phyloP scores from a whole-genome alignment of 1,284 basidiomycete genomes.

The Microbotryum violaceum region DNA sequence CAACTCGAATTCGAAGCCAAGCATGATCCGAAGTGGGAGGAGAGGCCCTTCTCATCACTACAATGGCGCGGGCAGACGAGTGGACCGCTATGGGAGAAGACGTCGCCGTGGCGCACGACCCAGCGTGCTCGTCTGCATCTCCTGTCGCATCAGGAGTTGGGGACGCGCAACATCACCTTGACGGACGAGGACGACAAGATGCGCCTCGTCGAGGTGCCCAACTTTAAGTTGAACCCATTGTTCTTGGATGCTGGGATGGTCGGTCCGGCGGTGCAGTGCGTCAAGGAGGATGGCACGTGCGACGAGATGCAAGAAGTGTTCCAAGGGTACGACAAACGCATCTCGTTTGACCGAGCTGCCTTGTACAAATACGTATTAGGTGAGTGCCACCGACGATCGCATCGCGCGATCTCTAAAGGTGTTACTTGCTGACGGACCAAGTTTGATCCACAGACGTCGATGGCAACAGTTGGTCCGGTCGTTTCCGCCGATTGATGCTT shows the following conservation, averaged over 20 bases:
- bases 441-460: slow-evolving; percentile 40
- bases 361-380: slow-evolving; percentile 33
- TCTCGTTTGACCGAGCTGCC: slow-evolving; percentile 29
- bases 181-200: slow-evolving; percentile 27
- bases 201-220: slow-evolving; percentile 21
- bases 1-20: slow-evolving; percentile 31
- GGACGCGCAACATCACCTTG: slow-evolving; percentile 23
- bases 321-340: slow-evolving; percentile 32
- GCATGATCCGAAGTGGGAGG: slow-evolving; percentile 31
- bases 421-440: neutral
- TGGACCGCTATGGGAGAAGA: slow-evolving; percentile 29
- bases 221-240: slow-evolving; percentile 29
- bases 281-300: slow-evolving; percentile 33
- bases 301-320: slow-evolving; percentile 30
- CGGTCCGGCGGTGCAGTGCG: slow-evolving; percentile 35
- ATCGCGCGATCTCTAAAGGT: too few species aligned
- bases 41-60: slow-evolving; percentile 27
- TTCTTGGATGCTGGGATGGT: slow-evolving; percentile 36
- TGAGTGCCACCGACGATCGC: neutral
- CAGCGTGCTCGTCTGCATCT: slow-evolving; percentile 31
- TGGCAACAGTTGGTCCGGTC: slow-evolving; percentile 44
- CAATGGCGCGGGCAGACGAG: slow-evolving; percentile 33
- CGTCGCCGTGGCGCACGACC: slow-evolving; percentile 28
- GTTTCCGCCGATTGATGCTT: slow-evolving; percentile 38
- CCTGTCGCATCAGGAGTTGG: slow-evolving; percentile 26